Evolutionary conservation across 768 basidiomycete species (phyloP).

Genomic region (Suillus brevipes): DNA sequence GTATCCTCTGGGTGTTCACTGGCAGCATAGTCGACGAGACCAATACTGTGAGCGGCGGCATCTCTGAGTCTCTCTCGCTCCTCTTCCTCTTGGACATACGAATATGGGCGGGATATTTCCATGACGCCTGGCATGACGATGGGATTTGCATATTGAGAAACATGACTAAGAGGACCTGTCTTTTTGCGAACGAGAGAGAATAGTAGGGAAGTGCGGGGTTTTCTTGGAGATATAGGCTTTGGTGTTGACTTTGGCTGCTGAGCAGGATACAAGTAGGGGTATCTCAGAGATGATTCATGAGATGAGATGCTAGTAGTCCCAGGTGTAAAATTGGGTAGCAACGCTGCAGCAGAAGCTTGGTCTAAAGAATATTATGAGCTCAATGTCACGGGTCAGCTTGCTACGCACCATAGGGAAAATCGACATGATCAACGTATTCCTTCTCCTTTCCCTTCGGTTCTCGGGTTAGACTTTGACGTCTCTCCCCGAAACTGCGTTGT

Average conservation of each 20-base stretch:
- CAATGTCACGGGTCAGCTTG: neutral
- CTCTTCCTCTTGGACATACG: constrained; percentile 59
- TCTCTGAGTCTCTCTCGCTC: constrained; percentile 76
- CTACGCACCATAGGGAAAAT: neutral
- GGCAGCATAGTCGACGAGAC: constrained; percentile 36
- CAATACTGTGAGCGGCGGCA: constrained; percentile 75
- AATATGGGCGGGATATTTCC: constrained; percentile 57
- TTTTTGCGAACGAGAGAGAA: constrained; percentile 42
- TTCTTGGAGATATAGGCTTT: constrained; percentile 23
- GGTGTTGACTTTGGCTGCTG: neutral
- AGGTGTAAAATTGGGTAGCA: constrained; percentile 18
- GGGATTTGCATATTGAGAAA: constrained; percentile 32
- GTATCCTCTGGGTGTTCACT: neutral
- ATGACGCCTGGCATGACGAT: constrained; percentile 68
- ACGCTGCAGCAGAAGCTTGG: constrained; percentile 10
- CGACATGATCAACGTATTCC: neutral
- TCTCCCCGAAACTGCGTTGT: neutral
- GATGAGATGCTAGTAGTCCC: constrained; percentile 16
- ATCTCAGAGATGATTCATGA: constrained; percentile 9
- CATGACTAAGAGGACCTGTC: constrained; percentile 29
- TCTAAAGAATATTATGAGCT: constrained; percentile 15
- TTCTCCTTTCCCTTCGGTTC: neutral
- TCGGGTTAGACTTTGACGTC: neutral
- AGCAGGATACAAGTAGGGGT: neutral
- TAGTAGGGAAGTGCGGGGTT: constrained; percentile 47